A percentile compares a stretch with the other conserved stretches of the same genome.
These are phyloP conservation scores for Colletotrichum sp. DNA, from an alignment of 2,329 filamentous ascomycete genomes.

Conservation along the genomic window DNA sequence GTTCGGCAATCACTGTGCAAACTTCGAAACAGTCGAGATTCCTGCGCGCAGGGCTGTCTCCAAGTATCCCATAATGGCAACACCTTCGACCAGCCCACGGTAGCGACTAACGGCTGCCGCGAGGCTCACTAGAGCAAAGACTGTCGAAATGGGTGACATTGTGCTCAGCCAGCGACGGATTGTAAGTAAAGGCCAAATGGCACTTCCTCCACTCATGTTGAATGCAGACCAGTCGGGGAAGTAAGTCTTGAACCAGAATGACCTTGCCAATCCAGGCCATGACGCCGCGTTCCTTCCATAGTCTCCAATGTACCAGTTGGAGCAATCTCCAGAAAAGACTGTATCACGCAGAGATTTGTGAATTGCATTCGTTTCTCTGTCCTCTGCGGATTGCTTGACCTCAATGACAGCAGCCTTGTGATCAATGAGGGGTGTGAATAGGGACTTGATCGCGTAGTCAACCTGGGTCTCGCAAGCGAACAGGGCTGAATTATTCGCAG, in stretches of 20 bases:
- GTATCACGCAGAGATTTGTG: constrained; percentile 34
- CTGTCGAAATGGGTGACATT: neutral
- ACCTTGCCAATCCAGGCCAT: constrained; percentile 36
- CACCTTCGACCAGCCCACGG: neutral
- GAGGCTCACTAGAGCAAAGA: neutral
- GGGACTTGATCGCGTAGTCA: constrained; percentile 28
- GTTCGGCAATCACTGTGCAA: neutral
- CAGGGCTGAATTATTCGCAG: constrained; percentile 30
- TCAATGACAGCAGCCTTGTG: constrained; percentile 34
- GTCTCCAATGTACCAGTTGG: constrained; percentile 46
- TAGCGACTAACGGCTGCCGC: neutral
- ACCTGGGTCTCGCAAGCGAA: constrained; percentile 29
- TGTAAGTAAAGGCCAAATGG: neutral
- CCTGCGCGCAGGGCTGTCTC: neutral
- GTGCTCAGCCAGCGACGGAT: neutral
- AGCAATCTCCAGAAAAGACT: constrained; percentile 41
- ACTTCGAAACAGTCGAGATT: neutral
- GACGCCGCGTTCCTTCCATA: constrained; percentile 41
- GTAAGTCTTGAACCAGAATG: constrained; percentile 30
- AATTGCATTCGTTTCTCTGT: constrained; percentile 32
- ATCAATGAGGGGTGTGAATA: constrained; percentile 35
- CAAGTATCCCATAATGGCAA: neutral
- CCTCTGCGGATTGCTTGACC: constrained; percentile 36
- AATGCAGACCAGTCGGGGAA: constrained; percentile 2
- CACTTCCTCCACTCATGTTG: neutral